These are phyloP conservation scores for Phytomonas sp. DNA, from an alignment of 208 protist species.

Conservation along the genomic window DNA sequence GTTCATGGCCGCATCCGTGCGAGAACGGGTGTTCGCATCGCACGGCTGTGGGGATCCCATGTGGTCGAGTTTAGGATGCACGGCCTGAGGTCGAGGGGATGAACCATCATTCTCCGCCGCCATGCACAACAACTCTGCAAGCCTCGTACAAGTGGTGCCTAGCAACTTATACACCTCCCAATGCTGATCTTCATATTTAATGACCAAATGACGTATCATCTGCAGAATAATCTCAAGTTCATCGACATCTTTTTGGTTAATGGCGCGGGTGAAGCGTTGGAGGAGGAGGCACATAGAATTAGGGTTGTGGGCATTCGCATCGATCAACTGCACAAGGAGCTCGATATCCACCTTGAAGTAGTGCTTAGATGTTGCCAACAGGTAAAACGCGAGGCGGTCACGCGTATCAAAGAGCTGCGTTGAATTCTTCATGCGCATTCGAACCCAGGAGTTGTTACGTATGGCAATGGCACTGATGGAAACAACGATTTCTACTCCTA, in stretches of 20 bases:
- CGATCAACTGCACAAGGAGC: slow-evolving; percentile 58
- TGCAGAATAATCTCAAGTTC: slow-evolving; percentile 57
- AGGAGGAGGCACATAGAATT: slow-evolving; percentile 57
- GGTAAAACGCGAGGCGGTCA: slow-evolving; percentile 53
- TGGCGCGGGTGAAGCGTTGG: slow-evolving; percentile 26
- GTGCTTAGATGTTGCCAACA: slow-evolving; percentile 35
- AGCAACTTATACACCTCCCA: slow-evolving; percentile 35
- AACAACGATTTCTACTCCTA: slow-evolving; percentile 67
- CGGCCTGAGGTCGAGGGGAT: neutral
- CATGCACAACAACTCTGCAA: slow-evolving; percentile 31
- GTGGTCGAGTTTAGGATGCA: neutral
- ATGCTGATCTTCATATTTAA: slow-evolving; percentile 30
- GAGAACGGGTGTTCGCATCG: neutral
- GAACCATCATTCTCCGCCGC: neutral
- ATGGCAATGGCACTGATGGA: slow-evolving; percentile 81
- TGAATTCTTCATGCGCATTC: slow-evolving; percentile 78
- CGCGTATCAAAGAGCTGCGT: slow-evolving; percentile 72
- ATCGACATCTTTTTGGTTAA: slow-evolving; percentile 51
- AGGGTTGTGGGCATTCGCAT: slow-evolving; percentile 51
- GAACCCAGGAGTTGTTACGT: slow-evolving; percentile 79
- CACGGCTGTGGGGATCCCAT: neutral
- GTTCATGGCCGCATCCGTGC: neutral
- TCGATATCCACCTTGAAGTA: slow-evolving; percentile 31
- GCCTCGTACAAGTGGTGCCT: slow-evolving; percentile 18
- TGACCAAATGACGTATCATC: slow-evolving; percentile 41